phyloP scores from a whole-genome alignment of 352 stramenopile genomes.

The Phytophthora macrochlamydospora region DNA sequence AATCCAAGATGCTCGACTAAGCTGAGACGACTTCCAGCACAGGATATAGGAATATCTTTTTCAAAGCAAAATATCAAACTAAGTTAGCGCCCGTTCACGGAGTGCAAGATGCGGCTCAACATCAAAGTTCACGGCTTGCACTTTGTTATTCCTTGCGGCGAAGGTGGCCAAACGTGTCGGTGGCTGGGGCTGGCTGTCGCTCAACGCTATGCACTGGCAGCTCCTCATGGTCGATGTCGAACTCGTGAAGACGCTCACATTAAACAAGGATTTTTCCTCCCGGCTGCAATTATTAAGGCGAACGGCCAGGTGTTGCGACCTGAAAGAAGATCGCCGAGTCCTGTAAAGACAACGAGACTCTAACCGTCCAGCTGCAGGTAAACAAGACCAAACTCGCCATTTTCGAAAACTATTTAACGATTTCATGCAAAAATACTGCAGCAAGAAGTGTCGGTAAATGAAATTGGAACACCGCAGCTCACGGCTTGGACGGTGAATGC shows the following conservation, averaged over 20 bases:
- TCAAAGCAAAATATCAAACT: slow-evolving; percentile 29
- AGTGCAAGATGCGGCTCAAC: slow-evolving; percentile 56
- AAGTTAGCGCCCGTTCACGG: not conserved
- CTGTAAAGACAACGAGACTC: slow-evolving; percentile 75
- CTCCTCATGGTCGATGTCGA: slow-evolving; percentile 69
- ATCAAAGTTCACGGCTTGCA: slow-evolving; percentile 73
- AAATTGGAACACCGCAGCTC: slow-evolving; percentile 78
- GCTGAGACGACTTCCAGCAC: too few relatives aligned
- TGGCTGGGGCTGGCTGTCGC: slow-evolving; percentile 85
- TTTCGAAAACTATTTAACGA: not conserved
- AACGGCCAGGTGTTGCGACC: slow-evolving; percentile 53
- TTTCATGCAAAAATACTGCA: slow-evolving; percentile 17
- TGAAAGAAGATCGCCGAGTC: slow-evolving; percentile 60
- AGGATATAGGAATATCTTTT: not conserved
- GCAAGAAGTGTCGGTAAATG: slow-evolving; percentile 83
- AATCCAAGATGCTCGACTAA: slow-evolving; percentile 69
- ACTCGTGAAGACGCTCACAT: slow-evolving; percentile 78
- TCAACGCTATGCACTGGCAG: slow-evolving; percentile 73
- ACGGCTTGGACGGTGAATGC: slow-evolving; percentile 62
- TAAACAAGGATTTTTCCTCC: slow-evolving; percentile 84
- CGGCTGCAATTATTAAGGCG: slow-evolving; percentile 52
- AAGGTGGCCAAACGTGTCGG: slow-evolving; percentile 77
- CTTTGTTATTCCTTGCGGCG: slow-evolving; percentile 79
- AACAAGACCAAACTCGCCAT: not conserved
- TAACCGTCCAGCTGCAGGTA: slow-evolving; percentile 75